These are phyloP conservation scores for Centella asiatica DNA, from an alignment of 129 eudicot species.

Conservation along the genomic window DNA sequence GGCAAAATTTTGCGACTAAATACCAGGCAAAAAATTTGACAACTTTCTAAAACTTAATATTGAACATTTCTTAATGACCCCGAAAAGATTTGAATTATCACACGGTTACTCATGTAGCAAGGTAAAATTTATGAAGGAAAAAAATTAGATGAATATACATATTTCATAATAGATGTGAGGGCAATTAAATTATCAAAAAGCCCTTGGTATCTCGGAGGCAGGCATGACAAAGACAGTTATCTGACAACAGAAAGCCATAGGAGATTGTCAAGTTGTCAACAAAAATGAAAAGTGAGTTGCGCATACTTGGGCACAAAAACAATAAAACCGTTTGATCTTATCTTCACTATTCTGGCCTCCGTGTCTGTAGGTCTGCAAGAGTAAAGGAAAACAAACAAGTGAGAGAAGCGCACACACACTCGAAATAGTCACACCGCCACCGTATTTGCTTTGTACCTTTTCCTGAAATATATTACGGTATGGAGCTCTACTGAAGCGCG, in stretches of 20 bases:
- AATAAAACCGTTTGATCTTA: constrained; percentile 89
- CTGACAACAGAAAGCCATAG: background rate
- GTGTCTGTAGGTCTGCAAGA: constrained; percentile 90
- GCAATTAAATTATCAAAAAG: background rate
- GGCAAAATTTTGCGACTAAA: background rate
- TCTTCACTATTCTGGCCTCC: constrained; percentile 85
- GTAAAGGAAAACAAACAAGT: constrained; percentile 2
- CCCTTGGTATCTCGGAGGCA: background rate
- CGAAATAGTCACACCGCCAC: no score
- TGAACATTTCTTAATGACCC: no score
- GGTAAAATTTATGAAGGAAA: no score
- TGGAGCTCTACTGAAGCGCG: constrained; percentile 97
- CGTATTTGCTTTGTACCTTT: constrained; percentile 45
- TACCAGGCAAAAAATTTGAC: background rate
- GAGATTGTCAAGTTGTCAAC: background rate
- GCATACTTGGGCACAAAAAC: constrained; percentile 96
- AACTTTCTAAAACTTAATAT: no score
- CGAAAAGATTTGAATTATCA: no score
- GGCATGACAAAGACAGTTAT: background rate
- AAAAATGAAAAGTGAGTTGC: constrained; percentile 12
- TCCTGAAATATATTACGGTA: constrained; percentile 77
- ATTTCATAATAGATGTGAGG: no score
- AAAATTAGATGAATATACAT: no score
- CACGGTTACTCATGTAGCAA: no score
- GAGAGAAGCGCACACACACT: no score